A percentile compares a stretch with the other conserved stretches of the same genome.
Conservation (phyloP, 2,329 filamentous ascomycete genomes). For the Alternaria viburni region DNA sequence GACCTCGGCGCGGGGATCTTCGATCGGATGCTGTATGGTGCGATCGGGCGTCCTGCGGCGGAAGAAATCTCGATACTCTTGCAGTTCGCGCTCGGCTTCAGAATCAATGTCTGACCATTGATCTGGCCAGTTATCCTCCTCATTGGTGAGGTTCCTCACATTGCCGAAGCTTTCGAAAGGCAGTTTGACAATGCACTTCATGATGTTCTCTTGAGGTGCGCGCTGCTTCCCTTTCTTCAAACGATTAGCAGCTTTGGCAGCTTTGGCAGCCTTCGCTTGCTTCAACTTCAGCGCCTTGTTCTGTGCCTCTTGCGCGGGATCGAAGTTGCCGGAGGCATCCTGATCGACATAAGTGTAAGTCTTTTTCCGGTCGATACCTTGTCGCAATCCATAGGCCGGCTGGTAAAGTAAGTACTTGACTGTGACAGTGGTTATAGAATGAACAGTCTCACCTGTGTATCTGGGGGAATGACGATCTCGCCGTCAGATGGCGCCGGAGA, state of each 20-base stretch:
- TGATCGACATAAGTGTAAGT: slow-evolving; percentile 42
- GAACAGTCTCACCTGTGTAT: slow-evolving; percentile 8
- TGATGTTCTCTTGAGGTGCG: neutral
- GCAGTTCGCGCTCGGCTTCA: slow-evolving; percentile 17
- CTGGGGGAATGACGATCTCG: slow-evolving; percentile 15
- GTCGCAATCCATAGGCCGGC: slow-evolving; percentile 29
- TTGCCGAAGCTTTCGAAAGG: slow-evolving; percentile 21
- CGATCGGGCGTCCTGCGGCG: slow-evolving; percentile 18
- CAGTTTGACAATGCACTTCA: slow-evolving; percentile 29
- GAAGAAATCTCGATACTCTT: slow-evolving; percentile 10
- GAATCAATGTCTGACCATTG: slow-evolving; percentile 28
- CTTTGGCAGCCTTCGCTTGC: slow-evolving; percentile 19
- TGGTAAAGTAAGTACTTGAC: slow-evolving; percentile 8
- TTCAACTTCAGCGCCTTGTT: slow-evolving; percentile 5
- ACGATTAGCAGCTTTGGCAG: slow-evolving; percentile 9
- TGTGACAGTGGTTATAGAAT: neutral
- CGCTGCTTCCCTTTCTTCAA: slow-evolving; percentile 13
- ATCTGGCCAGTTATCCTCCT: slow-evolving; percentile 37
- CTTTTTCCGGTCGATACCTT: slow-evolving; percentile 29
- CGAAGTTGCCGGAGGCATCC: slow-evolving; percentile 48
- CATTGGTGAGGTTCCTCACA: slow-evolving; percentile 30
- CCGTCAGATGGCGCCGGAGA: slow-evolving; percentile 21
- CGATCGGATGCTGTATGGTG: slow-evolving; percentile 20
- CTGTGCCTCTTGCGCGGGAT: slow-evolving; percentile 28
- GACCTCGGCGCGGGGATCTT: slow-evolving; percentile 27